phyloP scores from a whole-genome alignment of 176 grass and related monocot species.

The Rhipidocladum racemiflorum region DNA sequence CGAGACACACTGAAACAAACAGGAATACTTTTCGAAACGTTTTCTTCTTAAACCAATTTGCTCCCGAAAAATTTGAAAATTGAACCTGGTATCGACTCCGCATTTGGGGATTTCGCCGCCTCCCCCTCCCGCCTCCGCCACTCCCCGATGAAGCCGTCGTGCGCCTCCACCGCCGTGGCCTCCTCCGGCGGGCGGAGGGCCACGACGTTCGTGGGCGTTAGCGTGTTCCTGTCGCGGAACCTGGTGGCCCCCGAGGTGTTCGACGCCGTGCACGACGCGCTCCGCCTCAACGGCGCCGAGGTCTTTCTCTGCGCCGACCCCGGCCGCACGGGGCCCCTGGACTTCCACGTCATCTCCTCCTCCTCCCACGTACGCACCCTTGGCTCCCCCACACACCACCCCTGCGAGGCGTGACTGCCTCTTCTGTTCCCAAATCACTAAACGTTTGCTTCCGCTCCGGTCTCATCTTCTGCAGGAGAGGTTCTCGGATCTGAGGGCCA shows the following conservation, averaged over 20 bases:
- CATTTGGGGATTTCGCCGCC: not conserved
- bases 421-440: conserved; percentile 24
- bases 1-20: no score
- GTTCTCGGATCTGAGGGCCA: conserved; percentile 70
- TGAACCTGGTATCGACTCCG: not conserved
- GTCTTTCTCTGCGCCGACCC: conserved; percentile 68
- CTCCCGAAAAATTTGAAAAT: not conserved
- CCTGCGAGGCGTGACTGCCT: not conserved
- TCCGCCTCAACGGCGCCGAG: conserved; percentile 86
- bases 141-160: conserved; percentile 35
- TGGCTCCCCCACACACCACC: not conserved
- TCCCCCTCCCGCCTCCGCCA: conserved; percentile 23
- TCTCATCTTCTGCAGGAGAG: conserved; percentile 54
- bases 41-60: no score
- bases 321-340: conserved; percentile 43
- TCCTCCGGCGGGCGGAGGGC: conserved; percentile 31
- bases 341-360: conserved; percentile 90
- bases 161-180: not conserved
- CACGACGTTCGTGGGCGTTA: conserved; percentile 67
- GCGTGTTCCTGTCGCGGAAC: conserved; percentile 82
- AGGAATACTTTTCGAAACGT: no score
- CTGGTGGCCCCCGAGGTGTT: conserved; percentile 86
- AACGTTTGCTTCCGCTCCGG: not conserved
- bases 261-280: conserved; percentile 82
- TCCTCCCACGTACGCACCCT: conserved; percentile 55